Base-by-base conservation (phyloP, 2,329 filamentous ascomycete species). In the Scopulariopsis brevicaulis region DNA sequence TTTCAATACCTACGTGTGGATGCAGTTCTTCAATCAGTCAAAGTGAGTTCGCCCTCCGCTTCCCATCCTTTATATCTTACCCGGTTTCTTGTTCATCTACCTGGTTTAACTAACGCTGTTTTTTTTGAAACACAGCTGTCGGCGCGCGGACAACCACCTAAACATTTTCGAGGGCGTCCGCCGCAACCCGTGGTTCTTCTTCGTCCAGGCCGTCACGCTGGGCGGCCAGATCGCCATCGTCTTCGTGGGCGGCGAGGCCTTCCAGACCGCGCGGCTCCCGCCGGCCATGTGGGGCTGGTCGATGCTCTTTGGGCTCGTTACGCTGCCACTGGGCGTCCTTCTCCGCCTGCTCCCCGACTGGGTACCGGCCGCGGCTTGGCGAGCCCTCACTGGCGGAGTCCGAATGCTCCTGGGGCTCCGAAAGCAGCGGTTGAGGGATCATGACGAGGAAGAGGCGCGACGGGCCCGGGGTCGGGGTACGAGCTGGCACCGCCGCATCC, bases 1-100 rank as follows among this genome's bases (percentile, higher is more conserved):
- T 54, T 87, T 87, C 73, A 87, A 87, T 69, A 82, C 80, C 0
- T 87, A 85, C 63, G 84, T 87, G 2, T 87, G 83, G 83, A 83
- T 87, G 78, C 85, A 87, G 65, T 85, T 87, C 61, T 87, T 87
- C 73, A 87, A 87, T 68, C 77, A 84, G 68, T 79, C 84, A n/a
- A n/a, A n/a, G n/a, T n/a, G n/a, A n/a, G n/a, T n/a, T n/a, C n/a
- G n/a, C n/a, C n/a, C n/a, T n/a, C n/a, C n/a, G n/a, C n/a, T n/a
- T n/a, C n/a, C n/a, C n/a, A n/a, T n/a, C n/a, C n/a, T n/a, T n/a
- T n/a, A n/a, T n/a, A n/a, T n/a, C n/a, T n/a, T n/a, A n/a, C n/a
- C n/a, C n/a, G n/a, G n/a, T n/a, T n/a, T n/a, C n/a, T n/a, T n/a
- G n/a, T n/a, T n/a, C n/a, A n/a, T n/a, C n/a, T n/a, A n/a, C n/a